Conservation (phyloP, 768 basidiomycete species). For the Hirschioporus abietinus region DNA sequence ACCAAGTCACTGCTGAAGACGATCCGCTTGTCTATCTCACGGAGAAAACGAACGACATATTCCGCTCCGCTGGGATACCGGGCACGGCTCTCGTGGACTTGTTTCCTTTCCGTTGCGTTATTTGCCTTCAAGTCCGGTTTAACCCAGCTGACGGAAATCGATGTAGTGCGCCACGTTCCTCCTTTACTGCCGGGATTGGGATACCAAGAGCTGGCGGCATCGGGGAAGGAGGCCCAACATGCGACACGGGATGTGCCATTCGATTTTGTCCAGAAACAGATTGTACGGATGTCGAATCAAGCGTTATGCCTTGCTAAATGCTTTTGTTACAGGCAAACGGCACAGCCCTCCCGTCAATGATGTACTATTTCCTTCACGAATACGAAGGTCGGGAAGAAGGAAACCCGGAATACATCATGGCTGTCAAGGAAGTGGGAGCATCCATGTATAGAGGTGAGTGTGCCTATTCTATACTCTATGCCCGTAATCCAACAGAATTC, state of each 20-base stretch:
- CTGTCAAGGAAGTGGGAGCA: background rate
- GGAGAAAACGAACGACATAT: constrained; percentile 19
- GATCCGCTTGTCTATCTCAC: constrained; percentile 20
- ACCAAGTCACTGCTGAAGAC: constrained; percentile 3
- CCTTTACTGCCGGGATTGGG: background rate
- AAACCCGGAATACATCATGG: background rate
- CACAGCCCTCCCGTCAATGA: background rate
- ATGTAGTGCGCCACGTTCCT: background rate
- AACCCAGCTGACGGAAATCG: constrained; percentile 3
- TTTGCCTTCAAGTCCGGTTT: background rate
- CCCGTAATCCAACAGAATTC: background rate
- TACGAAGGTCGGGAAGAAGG: background rate
- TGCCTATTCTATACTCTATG: too few relatives aligned
- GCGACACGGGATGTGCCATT: background rate
- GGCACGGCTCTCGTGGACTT: constrained; percentile 30
- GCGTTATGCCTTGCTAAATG: background rate
- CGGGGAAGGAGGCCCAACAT: background rate
- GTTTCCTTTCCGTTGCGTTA: constrained; percentile 25
- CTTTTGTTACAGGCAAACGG: background rate
- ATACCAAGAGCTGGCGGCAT: background rate
- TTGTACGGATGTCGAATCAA: background rate
- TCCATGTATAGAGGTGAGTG: background rate
- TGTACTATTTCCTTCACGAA: background rate
- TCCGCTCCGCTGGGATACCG: constrained; percentile 19
- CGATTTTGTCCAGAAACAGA: background rate